phyloP scores from a whole-genome alignment of 805 yeast genomes.

The Saturnispora kantuleensis region DNA sequence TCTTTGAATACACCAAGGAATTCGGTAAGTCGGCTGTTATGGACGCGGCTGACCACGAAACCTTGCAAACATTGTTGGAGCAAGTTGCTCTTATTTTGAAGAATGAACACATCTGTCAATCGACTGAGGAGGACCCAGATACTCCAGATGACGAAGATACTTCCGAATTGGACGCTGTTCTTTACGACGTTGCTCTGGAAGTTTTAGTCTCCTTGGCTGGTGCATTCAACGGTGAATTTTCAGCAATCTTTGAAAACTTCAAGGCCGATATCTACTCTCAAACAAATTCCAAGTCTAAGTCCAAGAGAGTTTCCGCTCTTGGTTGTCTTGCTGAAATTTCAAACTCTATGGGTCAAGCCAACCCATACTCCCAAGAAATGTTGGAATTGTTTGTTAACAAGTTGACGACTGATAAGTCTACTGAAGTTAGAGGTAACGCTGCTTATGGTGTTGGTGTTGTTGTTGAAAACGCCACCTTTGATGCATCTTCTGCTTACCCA shows the following conservation, averaged over 20 bases:
- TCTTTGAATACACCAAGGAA: conserved; percentile 55
- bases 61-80: conserved; percentile 58
- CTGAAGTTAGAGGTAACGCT: conserved; percentile 88
- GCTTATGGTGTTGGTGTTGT: conserved; percentile 92
- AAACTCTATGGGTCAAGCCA: conserved; percentile 54
- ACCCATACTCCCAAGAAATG: conserved; percentile 62
- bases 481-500: conserved; percentile 55
- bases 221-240: conserved; percentile 72
- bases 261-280: conserved; percentile 51
- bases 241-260: conserved; percentile 59
- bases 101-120: conserved; percentile 79
- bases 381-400: conserved; percentile 60
- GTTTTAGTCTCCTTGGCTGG: conserved; percentile 67
- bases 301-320: conserved; percentile 72
- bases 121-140: conserved; percentile 45
- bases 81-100: conserved; percentile 65
- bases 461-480: conserved; percentile 40
- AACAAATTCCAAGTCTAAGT: conserved; percentile 51
- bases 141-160: conserved; percentile 36
- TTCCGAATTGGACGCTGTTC: conserved; percentile 52
- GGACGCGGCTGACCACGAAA: conserved; percentile 44
- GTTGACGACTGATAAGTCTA: conserved; percentile 63
- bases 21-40: conserved; percentile 69
- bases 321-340: conserved; percentile 90
- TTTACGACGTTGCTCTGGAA: conserved; percentile 80